phyloP scores from a whole-genome alignment of 2,329 filamentous ascomycete species.

The Chaetomiaceae sp. region DNA sequence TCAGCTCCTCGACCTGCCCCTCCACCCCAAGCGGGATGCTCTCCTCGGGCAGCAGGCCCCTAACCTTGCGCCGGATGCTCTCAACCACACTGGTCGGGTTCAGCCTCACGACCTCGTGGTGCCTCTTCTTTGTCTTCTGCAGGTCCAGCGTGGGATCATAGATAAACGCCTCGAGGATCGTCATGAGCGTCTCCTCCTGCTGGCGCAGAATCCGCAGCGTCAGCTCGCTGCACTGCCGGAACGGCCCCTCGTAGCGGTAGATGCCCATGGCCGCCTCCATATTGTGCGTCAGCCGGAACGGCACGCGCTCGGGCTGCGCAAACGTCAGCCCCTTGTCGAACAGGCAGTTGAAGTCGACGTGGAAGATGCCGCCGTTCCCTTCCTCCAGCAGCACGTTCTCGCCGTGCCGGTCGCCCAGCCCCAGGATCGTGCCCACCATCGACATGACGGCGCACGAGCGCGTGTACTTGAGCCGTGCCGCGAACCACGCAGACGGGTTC shows the following conservation, averaged over 20 bases:
- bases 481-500: constrained; percentile 88
- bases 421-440: constrained; percentile 96
- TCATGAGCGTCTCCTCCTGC: constrained; percentile 95
- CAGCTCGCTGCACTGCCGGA: constrained; percentile 84
- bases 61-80: constrained; percentile 80
- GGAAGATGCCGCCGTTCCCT: constrained; percentile 86
- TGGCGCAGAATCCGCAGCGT: constrained; percentile 79
- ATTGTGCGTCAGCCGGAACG: constrained; percentile 96
- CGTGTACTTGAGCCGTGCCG: constrained; percentile 81
- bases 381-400: constrained; percentile 97
- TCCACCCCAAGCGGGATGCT: constrained; percentile 91
- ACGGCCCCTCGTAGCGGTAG: constrained; percentile 89
- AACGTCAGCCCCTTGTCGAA: constrained; percentile 98
- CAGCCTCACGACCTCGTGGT: constrained; percentile 44
- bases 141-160: constrained; percentile 96
- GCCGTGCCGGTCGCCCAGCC: constrained; percentile 88
- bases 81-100: constrained; percentile 75
- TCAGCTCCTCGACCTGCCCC: constrained; percentile 94
- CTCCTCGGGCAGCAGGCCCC: constrained; percentile 77
- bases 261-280: constrained; percentile 98
- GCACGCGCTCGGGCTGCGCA: constrained; percentile 88
- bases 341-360: constrained; percentile 99
- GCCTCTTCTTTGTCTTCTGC: constrained; percentile 65
- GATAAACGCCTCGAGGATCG: constrained; percentile 92
- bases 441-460: constrained; percentile 97